Conservation (phyloP, 306 rosid genomes). For the Sechiopsis laciniata region DNA sequence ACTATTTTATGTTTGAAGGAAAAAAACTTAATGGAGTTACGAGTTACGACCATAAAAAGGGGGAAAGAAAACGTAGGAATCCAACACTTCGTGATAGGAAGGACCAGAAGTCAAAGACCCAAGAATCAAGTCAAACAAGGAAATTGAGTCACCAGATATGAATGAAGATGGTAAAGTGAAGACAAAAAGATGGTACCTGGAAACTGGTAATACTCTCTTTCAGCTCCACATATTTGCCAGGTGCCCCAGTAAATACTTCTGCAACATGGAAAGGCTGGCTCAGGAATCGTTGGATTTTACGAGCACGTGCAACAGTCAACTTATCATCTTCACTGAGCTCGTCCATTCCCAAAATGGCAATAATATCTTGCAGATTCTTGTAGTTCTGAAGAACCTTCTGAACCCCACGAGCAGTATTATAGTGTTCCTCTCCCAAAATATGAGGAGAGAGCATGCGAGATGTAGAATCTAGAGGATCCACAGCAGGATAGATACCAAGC, state of each 20-base stretch:
- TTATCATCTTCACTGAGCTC: constrained; percentile 99
- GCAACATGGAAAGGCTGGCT: constrained; percentile 99
- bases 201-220: constrained; percentile 75
- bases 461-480: constrained; percentile 90
- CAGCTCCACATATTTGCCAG: constrained; percentile 93
- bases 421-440: constrained; percentile 85
- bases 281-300: constrained; percentile 69
- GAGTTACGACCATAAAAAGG: background rate
- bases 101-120: background rate
- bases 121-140: background rate
- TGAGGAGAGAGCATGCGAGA: constrained; percentile 99
- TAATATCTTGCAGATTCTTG: constrained; percentile 98
- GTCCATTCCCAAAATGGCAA: constrained; percentile 99
- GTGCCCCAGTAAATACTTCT: constrained; percentile 98
- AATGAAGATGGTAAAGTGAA: background rate
- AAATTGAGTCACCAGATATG: background rate
- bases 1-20: no score
- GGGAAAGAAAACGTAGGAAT: no score
- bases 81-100: background rate
- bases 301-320: constrained; percentile 95
- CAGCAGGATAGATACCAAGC: constrained; percentile 97
- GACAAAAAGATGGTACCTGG: constrained; percentile 51
- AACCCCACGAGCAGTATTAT: constrained; percentile 95
- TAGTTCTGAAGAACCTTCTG: constrained; percentile 91
- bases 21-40: background rate